Evolutionary conservation across 495 filamentous ascomycete species (phyloP), one percentile per base, ranked within the genome.

Genomic region (Talaromyces adpressus): DNA sequence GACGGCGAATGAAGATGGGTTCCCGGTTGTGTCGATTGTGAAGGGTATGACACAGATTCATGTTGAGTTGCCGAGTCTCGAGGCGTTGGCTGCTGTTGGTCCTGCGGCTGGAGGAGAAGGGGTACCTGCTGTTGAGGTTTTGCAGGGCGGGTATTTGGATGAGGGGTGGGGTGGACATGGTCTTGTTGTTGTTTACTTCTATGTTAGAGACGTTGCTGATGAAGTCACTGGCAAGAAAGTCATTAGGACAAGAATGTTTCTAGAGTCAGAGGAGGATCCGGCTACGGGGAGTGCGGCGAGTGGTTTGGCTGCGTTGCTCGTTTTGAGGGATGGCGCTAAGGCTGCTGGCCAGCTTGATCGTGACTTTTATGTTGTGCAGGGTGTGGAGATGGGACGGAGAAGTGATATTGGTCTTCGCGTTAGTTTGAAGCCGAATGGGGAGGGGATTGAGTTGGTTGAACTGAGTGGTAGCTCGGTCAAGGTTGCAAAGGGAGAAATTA

Each of bases 301-400:
- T 66, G 84, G 82, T 18, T 67, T 91, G 66, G 75, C 80, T 32
- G 74, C 79, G 14, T 89, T 84, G 67, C 71, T 91, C 57, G 77
- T 85, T 7, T 67, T 89, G 54, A 73, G 68, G 18, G 73, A 72
- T 58, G 69, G 65, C 0, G 62, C 64, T 57, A 67, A 72, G n/a
- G 62, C 54, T 22, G 36, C 23, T 29, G 41, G 22, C 32, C 36
- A 34, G 18, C 27, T 23, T 22, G 63, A 65, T 23, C 67, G 70
- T 51, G 72, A 68, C 65, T 87, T 83, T 67, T 73, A 74, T 53
- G 68, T 92, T 60, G 83, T 82, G 66, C 90, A 93, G 75, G 90
- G 90, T 0, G 86, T 92, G 12, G 89, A 93, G 76, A 93, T 92
- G 87, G 89, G 87, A 0, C 75, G 89, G 63, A 75, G 73, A 66